Evolutionary conservation across 805 yeast species (phyloP), one percentile per base, ranked within the genome.

Genomic region (Metschnikowia baotianmanensis): DNA sequence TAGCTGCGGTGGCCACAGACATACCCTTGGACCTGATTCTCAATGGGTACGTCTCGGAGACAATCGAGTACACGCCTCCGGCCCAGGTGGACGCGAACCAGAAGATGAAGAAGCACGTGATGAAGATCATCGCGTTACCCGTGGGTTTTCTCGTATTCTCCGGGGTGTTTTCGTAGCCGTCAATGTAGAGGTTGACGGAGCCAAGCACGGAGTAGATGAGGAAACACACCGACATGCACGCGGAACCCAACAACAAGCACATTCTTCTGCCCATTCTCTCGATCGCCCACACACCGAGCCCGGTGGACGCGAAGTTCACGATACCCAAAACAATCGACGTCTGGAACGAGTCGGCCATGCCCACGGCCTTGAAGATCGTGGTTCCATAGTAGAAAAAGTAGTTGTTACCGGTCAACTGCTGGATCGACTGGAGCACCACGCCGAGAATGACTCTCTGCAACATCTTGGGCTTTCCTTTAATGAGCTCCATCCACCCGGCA

Each of bases 61-160:
- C 78, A 46, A 82, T 72, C 34, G 80, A 80, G 65, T 74, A 82
- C 26, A 79, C 77, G 47, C 80, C 78, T 42, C 88, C 86, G 29
- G 86, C 89, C 82, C 86, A 79, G n/a, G 88, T 78, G 19, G 79
- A 71, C 3, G 90, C 89, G 57, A 83, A 83, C 60, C 71, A 78
- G 62, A 78, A 68, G 43, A 83, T 77, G 65, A 72, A 83, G 38
- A 81, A 56, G 65, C 86, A 80, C 6, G 87, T 72, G 40, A 82
- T 69, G 53, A 74, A 73, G 55, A 83, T 80, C 85, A 83, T 78
- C 9, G 73, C 77, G 46, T 67, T 55, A 54, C 86, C 86, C 38
- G 82, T 76, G 43, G 80, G 71, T 48, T 69, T 71, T 31, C 57
- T 41, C 33, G 74, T 62, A 24, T 57, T 52, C 43, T 47, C 37